These are phyloP conservation scores for Fusarium kyushuense DNA, from an alignment of 2,329 filamentous ascomycete genomes.

Conservation along the genomic window DNA sequence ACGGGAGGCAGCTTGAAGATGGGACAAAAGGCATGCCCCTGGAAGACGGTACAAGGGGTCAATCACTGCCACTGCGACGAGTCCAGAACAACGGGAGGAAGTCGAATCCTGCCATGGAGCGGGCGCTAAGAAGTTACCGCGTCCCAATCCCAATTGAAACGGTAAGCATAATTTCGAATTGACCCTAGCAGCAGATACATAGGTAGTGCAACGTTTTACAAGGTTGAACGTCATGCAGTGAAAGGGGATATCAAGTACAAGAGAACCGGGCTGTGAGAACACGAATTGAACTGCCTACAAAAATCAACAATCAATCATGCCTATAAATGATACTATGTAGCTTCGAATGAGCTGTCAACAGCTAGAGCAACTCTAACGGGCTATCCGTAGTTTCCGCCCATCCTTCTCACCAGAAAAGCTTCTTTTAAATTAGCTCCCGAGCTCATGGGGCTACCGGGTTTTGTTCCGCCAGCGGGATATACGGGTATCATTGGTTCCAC, in stretches of 20 bases:
- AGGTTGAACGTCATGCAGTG: slow-evolving; percentile 19
- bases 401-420: slow-evolving; percentile 23
- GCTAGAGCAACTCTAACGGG: background rate
- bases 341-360: background rate
- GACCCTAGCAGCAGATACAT: slow-evolving; percentile 6
- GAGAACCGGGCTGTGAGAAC: background rate
- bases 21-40: slow-evolving; percentile 6
- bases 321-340: background rate
- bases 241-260: background rate
- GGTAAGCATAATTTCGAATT: slow-evolving; percentile 22
- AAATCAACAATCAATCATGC: background rate
- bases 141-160: slow-evolving; percentile 30
- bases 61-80: background rate
- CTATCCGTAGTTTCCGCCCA: slow-evolving; percentile 18
- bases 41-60: slow-evolving; percentile 17
- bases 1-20: slow-evolving; percentile 5
- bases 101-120: background rate
- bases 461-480: slow-evolving; percentile 20
- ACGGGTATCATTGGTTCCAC: slow-evolving; percentile 28
- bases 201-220: slow-evolving; percentile 2
- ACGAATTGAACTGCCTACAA: background rate
- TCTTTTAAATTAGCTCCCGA: slow-evolving; percentile 30
- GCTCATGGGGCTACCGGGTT: background rate
- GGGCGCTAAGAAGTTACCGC: slow-evolving; percentile 32
- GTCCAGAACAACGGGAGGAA: background rate